Percentiles rank a stretch among this genome's conserved stretches.
Evolutionary conservation across 1,139 yeast species (phyloP).

Genomic region (Suhomyces panamericanus): DNA sequence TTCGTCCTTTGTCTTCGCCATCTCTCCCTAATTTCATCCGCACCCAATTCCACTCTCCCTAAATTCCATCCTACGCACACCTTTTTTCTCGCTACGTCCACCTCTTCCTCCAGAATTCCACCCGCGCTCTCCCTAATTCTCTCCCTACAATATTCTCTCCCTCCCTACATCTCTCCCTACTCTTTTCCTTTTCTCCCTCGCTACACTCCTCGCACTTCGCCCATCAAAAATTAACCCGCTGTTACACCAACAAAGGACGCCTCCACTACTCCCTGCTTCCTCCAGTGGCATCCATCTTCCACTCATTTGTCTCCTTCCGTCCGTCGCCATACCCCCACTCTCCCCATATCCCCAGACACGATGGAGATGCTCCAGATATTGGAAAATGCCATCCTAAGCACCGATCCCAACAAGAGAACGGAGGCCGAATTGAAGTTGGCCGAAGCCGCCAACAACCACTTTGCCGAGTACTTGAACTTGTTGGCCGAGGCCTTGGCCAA

Average conservation of each 20-base stretch:
- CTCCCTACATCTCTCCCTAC: not conserved
- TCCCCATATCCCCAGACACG: conserved; percentile 4
- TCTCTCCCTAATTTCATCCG: not conserved
- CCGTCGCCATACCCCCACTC: not conserved
- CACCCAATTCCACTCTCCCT: too few relatives aligned
- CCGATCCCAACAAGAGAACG: conserved; percentile 67
- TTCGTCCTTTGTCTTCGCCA: too few relatives aligned
- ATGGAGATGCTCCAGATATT: conserved; percentile 75
- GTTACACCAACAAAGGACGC: not conserved
- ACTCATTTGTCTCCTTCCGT: not conserved
- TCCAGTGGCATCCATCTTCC: not conserved
- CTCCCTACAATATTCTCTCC: too few relatives aligned
- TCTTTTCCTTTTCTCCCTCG: too few relatives aligned
- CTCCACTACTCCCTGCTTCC: not conserved
- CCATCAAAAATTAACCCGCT: not conserved
- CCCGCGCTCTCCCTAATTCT: not conserved
- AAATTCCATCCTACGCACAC: too few relatives aligned
- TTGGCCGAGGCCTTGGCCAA: conserved; percentile 74
- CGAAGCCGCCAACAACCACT: conserved; percentile 72
- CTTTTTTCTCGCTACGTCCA: too few relatives aligned
- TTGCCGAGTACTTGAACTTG: conserved; percentile 67
- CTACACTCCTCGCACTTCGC: conserved; percentile 1
- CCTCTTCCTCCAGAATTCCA: too few relatives aligned
- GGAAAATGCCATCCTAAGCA: conserved; percentile 73
- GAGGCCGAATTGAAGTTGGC: conserved; percentile 80